phyloP scores from a whole-genome alignment of 177 flowering plant genomes.

The Vitis hybrid region DNA sequence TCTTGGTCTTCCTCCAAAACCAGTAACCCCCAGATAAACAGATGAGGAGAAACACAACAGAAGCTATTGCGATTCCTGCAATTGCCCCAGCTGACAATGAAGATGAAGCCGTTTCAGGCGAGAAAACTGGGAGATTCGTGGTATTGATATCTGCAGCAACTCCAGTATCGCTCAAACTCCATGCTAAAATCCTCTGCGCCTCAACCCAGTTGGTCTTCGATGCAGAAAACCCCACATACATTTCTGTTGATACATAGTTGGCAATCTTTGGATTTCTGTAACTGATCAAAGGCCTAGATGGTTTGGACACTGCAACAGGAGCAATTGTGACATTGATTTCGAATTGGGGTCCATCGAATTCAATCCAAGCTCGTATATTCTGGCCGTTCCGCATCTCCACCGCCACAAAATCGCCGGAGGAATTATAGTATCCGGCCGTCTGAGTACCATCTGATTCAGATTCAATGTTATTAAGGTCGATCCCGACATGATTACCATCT shows the following conservation, averaged over 20 bases:
- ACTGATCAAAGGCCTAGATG: conserved; percentile 42
- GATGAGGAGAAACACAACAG: conserved; percentile 18
- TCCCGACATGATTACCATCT: conserved; percentile 67
- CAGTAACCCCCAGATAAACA: conserved; percentile 25
- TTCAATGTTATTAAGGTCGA: conserved; percentile 55
- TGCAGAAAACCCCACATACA: conserved; percentile 84
- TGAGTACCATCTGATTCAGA: conserved; percentile 21
- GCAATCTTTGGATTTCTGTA: conserved; percentile 41
- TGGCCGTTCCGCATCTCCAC: conserved; percentile 60
- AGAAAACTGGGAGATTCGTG: conserved; percentile 51
- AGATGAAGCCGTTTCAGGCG: conserved; percentile 20
- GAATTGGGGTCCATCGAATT: conserved; percentile 47
- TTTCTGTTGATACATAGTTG: conserved; percentile 40
- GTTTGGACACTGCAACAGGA: conserved; percentile 42
- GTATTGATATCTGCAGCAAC: conserved; percentile 51
- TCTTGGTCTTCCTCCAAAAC: conserved; percentile 32
- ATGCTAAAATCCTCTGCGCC: conserved; percentile 66
- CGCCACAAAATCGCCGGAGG: conserved; percentile 30
- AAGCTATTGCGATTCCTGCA: conserved; percentile 52
- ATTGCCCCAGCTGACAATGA: conserved; percentile 41
- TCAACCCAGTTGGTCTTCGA: conserved; percentile 66
- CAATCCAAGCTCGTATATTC: conserved; percentile 80
- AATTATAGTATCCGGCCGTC: conserved; percentile 51
- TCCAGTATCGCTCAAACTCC: conserved; percentile 69
- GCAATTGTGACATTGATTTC: conserved; percentile 76